Conservation (phyloP, 148 eudicot genomes). For the Arbutus unedo region DNA sequence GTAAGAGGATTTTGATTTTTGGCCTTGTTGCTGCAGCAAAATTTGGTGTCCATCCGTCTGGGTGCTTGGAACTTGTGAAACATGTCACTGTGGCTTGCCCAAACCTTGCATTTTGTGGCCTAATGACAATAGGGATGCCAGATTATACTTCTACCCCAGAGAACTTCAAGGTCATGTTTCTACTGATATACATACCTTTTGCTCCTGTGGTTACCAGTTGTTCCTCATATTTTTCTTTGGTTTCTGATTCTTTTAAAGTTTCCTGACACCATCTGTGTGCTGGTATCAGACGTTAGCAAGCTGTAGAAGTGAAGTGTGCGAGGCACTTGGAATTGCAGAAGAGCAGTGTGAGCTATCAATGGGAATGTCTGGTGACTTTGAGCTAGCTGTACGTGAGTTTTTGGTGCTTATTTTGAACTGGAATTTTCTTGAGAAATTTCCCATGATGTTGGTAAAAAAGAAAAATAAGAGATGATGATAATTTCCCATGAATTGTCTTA, state of each 20-base stretch:
- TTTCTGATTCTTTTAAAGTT: constrained; percentile 15
- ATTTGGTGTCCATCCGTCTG: constrained; percentile 88
- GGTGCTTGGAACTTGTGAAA: constrained; percentile 77
- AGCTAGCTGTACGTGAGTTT: constrained; percentile 70
- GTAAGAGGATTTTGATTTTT: not conserved
- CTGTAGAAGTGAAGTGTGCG: constrained; percentile 79
- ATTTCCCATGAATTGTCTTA: not conserved
- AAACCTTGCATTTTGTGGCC: constrained; percentile 86
- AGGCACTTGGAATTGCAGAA: constrained; percentile 72
- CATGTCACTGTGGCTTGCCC: constrained; percentile 73
- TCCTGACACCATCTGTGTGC: constrained; percentile 15
- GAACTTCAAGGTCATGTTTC: constrained; percentile 70
- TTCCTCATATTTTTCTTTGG: constrained; percentile 1
- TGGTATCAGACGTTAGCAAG: constrained; percentile 59
- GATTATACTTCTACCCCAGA: constrained; percentile 97
- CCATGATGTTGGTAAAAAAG: not conserved
- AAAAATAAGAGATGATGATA: not conserved
- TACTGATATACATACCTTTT: not conserved
- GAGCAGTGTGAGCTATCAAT: constrained; percentile 87
- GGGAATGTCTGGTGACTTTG: constrained; percentile 99
- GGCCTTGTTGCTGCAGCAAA: constrained; percentile 57
- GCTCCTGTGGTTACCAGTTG: not conserved
- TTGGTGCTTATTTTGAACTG: not conserved
- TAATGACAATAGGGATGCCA: constrained; percentile 97
- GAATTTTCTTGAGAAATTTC: not conserved